Conservation (phyloP, 176 grass and related monocot species). For the Zoysia pacifica region DNA sequence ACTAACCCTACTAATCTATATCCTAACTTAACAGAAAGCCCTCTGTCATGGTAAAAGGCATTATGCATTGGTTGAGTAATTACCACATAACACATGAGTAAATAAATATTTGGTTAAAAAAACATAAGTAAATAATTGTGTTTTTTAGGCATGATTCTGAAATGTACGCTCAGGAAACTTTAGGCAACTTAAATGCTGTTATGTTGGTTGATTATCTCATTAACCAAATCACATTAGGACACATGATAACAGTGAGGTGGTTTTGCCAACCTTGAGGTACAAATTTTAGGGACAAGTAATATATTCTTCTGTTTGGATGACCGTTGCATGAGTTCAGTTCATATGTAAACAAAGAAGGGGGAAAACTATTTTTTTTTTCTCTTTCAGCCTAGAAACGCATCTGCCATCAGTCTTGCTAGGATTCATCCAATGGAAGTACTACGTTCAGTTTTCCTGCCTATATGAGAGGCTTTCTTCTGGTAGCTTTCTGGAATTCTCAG, state of each 20-base stretch:
- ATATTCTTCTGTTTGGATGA: background rate
- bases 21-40: background rate
- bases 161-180: background rate
- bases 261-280: background rate
- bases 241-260: background rate
- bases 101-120: background rate
- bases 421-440: background rate
- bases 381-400: background rate
- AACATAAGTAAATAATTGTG: too few relatives aligned
- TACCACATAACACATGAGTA: background rate
- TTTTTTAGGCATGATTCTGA: background rate
- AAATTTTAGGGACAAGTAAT: background rate
- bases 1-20: background rate
- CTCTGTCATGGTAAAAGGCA: too few relatives aligned
- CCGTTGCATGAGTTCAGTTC: background rate
- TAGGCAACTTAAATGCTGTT: background rate
- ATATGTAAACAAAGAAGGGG: background rate
- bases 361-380: background rate
- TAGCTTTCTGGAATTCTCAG: slow-evolving; percentile 11
- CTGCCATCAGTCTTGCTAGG: background rate
- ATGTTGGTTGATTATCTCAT: background rate
- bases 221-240: background rate
- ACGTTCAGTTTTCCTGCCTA: background rate
- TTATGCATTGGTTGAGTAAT: background rate
- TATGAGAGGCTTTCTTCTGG: background rate